Percentiles rank a stretch among this genome's conserved stretches.
These are phyloP conservation scores for Tuber calosporum DNA, from an alignment of 495 filamentous ascomycete genomes.

Conservation along the genomic window DNA sequence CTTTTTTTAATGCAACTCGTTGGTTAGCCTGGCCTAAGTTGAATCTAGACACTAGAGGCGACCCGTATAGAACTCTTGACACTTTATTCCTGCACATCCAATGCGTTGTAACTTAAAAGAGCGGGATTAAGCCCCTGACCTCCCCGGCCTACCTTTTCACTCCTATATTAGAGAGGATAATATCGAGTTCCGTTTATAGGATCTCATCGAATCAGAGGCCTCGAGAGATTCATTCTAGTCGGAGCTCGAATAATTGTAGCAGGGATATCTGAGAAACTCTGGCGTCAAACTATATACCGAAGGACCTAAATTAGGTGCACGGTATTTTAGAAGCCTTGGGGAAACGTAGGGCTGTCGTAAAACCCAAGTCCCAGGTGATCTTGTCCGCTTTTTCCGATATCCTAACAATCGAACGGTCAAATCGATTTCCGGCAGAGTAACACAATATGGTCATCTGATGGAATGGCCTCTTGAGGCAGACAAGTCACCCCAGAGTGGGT, in stretches of 20 bases:
- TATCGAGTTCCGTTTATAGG: neutral
- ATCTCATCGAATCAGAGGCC: neutral
- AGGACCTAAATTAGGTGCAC: neutral
- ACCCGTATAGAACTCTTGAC: neutral
- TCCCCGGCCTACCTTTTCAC: neutral
- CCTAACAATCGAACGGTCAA: neutral
- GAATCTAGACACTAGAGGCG: neutral
- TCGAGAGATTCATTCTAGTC: neutral
- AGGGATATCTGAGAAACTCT: neutral
- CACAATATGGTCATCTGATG: neutral
- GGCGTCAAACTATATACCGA: conserved; percentile 1
- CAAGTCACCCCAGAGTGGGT: neutral
- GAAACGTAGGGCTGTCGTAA: neutral
- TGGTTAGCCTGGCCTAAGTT: neutral
- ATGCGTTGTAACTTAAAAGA: neutral
- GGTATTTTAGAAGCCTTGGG: neutral
- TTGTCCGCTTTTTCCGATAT: neutral
- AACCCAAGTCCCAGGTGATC: neutral
- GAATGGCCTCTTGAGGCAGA: neutral
- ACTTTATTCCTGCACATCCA: neutral
- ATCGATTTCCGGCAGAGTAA: neutral
- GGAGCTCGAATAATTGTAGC: neutral
- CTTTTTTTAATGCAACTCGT: neutral
- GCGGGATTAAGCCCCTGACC: neutral
- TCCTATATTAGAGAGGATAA: neutral